Evolutionary conservation across 208 protist species (phyloP), one percentile per base, ranked within the genome.

Genomic region (Wallacemonas rigidus): DNA sequence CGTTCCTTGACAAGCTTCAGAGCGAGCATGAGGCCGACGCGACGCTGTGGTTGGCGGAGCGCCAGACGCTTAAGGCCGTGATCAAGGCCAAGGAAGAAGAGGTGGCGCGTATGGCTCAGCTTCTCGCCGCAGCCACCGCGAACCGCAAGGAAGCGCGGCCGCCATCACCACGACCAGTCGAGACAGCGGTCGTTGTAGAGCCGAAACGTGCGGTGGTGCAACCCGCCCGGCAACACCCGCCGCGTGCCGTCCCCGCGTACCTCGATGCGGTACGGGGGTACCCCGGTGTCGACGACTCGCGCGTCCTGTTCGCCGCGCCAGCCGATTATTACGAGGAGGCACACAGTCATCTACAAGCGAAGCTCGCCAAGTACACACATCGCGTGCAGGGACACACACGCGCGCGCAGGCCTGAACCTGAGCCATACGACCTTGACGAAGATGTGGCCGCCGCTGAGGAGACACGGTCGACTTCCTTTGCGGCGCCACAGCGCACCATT

Each of bases 1-100:
- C 61, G 7, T 85, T 83, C 56, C 68, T 87, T 11, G 79, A 80
- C 11, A 71, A 78, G 61, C 56, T 90, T 2, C 48, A 78, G 55
- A 68, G 54, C 47, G 79, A 85, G 3, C 76, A 76, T 17, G 76
- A 79, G 50, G 65, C 64, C 6, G 84, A 83, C 45, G 73, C 60
- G 35, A 63, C 58, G 17, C 75, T 72, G 54, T 86, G 84, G 84
- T 60, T 67, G 63, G 72, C 80, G 17, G 71, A 86, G 50, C 72
- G 81, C 38, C 67, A 75, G 47, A 72, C 73, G 7, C 57, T 85
- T 11, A 75, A 81, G 61, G 67, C 72, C 40, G 67, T 76, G 51
- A 64, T 88, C 14, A 70, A 78, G 12, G 70, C 68, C 65, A 48
- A 78, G 74, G 40, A 67, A 51, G 5, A 48, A 15, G 71, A 82